Conservation (phyloP, 164 flowering plant species). For the Aristolochia californica region DNA sequence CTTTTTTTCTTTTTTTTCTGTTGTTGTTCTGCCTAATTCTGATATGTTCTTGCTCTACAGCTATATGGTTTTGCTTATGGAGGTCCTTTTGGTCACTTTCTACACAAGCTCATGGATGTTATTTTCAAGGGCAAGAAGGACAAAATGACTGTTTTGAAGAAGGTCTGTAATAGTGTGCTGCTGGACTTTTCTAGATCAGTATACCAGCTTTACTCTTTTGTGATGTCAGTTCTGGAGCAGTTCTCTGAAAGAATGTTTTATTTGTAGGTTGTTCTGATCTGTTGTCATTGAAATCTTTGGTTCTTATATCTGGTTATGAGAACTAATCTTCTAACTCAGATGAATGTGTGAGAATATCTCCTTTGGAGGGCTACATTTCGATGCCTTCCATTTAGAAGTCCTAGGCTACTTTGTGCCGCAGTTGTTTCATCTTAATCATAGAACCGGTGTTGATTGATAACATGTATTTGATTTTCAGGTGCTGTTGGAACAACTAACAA, state of each 20-base stretch:
- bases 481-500: conserved; percentile 58
- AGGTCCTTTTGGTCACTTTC: conserved; percentile 81
- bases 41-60: conserved; percentile 21
- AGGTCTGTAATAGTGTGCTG: conserved; percentile 27
- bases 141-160: conserved; percentile 47
- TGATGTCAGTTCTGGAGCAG: neutral
- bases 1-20: neutral
- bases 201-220: too few relatives aligned
- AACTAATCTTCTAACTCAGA: neutral
- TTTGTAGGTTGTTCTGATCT: neutral
- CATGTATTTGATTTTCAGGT: conserved; percentile 30
- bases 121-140: conserved; percentile 65
- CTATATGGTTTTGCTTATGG: conserved; percentile 61
- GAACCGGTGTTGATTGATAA: neutral
- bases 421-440: neutral
- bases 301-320: neutral
- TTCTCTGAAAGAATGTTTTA: neutral
- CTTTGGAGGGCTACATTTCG: neutral
- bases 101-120: conserved; percentile 65
- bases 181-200: neutral
- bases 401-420: neutral
- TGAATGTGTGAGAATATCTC: neutral
- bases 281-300: neutral
- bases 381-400: neutral
- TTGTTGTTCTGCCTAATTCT: neutral